Conservation (phyloP, 805 yeast genomes). For the Henningerozyma blattae region DNA sequence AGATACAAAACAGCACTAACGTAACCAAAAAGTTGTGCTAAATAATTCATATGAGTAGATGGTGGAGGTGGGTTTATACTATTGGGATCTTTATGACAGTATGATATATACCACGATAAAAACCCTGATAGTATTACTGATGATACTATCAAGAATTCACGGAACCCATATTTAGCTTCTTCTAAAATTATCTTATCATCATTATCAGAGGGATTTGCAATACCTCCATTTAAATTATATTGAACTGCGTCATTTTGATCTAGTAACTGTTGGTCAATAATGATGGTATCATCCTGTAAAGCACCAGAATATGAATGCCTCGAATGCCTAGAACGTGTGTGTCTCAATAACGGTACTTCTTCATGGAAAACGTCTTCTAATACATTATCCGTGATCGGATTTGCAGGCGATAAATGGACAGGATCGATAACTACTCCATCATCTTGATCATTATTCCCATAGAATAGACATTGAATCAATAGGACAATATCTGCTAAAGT, state of each 20-base stretch:
- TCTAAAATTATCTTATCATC: conserved; percentile 6
- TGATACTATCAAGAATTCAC: conserved; percentile 40
- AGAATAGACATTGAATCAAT: conserved; percentile 70
- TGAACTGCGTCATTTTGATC: not conserved
- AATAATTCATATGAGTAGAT: conserved; percentile 50
- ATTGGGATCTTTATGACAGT: conserved; percentile 30
- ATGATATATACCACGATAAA: conserved; percentile 75
- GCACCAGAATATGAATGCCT: no score
- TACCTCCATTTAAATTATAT: conserved; percentile 1
- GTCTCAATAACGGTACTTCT: conserved; percentile 18
- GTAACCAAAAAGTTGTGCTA: conserved; percentile 84
- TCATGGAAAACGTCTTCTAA: conserved; percentile 33
- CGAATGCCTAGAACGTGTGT: no score
- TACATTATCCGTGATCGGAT: conserved; percentile 67
- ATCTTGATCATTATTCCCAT: conserved; percentile 43
- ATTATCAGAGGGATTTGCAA: conserved; percentile 3
- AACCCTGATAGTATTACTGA: conserved; percentile 69
- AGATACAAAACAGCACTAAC: conserved; percentile 61
- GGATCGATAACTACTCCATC: no score
- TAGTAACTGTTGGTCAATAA: not conserved
- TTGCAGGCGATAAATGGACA: conserved; percentile 78
- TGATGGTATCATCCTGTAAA: no score
- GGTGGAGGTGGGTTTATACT: conserved; percentile 14
- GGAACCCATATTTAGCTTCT: conserved; percentile 14
- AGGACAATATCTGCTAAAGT: conserved; percentile 82